Evolutionary conservation across 2,329 filamentous ascomycete species (phyloP).

Genomic region (Claviceps pusilla): DNA sequence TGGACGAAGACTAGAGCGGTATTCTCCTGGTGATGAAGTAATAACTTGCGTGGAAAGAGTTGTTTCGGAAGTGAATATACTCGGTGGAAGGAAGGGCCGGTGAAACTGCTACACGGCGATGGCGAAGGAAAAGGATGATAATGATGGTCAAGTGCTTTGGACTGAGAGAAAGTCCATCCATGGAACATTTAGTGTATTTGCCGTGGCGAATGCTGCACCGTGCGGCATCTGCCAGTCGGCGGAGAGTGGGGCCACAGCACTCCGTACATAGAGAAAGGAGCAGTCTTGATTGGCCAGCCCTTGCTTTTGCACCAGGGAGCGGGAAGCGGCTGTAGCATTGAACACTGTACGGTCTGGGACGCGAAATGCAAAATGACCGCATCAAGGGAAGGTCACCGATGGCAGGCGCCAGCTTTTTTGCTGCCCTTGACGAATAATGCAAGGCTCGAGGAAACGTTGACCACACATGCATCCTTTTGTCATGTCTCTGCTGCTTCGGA

Average conservation of each 20-base stretch:
- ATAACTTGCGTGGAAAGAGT: not conserved
- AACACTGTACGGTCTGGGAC: not conserved
- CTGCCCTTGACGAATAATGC: not conserved
- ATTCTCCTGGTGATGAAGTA: not conserved
- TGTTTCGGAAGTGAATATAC: not conserved
- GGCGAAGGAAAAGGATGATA: not conserved
- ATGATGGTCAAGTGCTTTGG: too few species aligned
- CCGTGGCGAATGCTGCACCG: not conserved
- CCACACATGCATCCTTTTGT: not conserved
- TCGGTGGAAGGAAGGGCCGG: too few species aligned
- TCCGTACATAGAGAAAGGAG: not conserved
- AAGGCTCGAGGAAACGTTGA: not conserved
- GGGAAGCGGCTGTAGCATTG: not conserved
- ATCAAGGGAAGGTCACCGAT: not conserved
- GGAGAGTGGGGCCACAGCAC: not conserved
- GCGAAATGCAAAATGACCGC: not conserved
- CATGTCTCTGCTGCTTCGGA: not conserved
- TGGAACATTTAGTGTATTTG: not conserved
- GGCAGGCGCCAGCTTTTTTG: not conserved
- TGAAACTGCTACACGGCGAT: not conserved
- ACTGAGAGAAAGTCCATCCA: not conserved
- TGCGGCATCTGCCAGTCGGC: not conserved
- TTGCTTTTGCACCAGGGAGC: not conserved
- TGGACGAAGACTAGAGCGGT: not conserved
- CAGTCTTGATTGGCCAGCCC: not conserved